These are phyloP conservation scores for Kickxella alabastrina DNA, from an alignment of 192 early-diverging fungal genomes.

Conservation along the genomic window DNA sequence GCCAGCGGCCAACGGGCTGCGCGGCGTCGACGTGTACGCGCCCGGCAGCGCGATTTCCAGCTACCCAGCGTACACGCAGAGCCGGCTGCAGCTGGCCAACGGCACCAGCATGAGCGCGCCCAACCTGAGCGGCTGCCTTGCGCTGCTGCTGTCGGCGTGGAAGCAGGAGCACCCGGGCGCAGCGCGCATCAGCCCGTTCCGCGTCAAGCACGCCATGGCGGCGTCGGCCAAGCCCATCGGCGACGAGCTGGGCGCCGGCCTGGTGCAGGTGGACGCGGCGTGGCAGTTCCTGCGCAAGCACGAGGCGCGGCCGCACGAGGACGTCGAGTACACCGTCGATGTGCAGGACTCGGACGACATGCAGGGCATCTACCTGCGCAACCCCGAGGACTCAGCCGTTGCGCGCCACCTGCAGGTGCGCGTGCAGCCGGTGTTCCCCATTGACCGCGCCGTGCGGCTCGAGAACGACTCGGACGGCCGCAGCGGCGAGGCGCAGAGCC, in stretches of 20 bases:
- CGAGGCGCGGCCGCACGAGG: conserved; percentile 56
- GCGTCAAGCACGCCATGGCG: conserved; percentile 73
- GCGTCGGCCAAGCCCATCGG: conserved; percentile 72
- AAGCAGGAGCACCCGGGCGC: conserved; percentile 55
- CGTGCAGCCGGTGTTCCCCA: conserved; percentile 28
- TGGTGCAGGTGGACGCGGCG: conserved; percentile 84
- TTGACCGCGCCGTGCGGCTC: conserved; percentile 56
- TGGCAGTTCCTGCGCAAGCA: conserved; percentile 74
- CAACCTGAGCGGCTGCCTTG: conserved; percentile 83
- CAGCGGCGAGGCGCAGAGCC: conserved; percentile 54
- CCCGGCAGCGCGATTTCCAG: conserved; percentile 92
- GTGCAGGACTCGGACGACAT: conserved; percentile 6
- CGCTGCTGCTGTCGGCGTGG: conserved; percentile 80
- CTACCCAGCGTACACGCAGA: conserved; percentile 76
- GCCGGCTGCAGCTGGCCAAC: conserved; percentile 75
- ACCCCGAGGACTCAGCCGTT: conserved; percentile 64
- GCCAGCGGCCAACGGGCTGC: conserved; percentile 78
- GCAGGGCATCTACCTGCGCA: conserved; percentile 84
- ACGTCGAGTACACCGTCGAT: conserved; percentile 63
- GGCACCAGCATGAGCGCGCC: conserved; percentile 95
- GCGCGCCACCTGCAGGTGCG: conserved; percentile 55
- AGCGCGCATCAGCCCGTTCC: conserved; percentile 72
- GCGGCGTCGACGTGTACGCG: conserved; percentile 76
- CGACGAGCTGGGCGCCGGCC: conserved; percentile 70
- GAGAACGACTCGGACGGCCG: conserved; percentile 59